Evolutionary conservation across 2,329 filamentous ascomycete species (phyloP).

Genomic region (Pseudocercospora pini-densiflorae): DNA sequence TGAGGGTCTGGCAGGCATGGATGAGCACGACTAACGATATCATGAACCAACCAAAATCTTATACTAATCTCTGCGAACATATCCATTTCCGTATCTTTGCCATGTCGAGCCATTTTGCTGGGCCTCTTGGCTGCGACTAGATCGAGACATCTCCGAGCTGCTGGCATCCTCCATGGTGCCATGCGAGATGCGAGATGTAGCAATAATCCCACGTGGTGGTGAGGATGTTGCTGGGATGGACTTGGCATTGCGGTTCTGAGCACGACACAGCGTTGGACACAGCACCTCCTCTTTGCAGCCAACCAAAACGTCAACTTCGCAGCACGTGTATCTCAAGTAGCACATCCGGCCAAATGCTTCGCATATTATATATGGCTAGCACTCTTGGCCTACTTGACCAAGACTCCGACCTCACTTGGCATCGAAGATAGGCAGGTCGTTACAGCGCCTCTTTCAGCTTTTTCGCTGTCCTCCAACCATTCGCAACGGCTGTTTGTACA

Average conservation of each 20-base stretch:
- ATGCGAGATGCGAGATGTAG: neutral
- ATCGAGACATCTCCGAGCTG: neutral
- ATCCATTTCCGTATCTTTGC: neutral
- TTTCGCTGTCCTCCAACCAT: neutral
- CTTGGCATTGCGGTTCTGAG: slow-evolving; percentile 12
- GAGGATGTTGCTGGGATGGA: neutral
- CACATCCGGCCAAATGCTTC: neutral
- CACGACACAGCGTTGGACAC: slow-evolving; percentile 10
- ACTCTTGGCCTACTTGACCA: slow-evolving; percentile 16
- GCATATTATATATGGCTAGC: slow-evolving; percentile 6
- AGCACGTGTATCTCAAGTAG: slow-evolving; percentile 12
- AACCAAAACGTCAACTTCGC: slow-evolving; percentile 9
- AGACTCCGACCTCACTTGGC: slow-evolving; percentile 19
- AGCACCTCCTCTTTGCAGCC: slow-evolving; percentile 1
- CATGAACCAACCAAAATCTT: slow-evolving; percentile 13
- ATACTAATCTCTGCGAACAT: neutral
- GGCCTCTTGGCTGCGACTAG: neutral
- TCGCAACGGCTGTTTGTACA: slow-evolving; percentile 8
- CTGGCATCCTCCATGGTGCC: neutral
- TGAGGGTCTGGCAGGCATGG: slow-evolving; percentile 11
- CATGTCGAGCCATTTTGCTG: neutral
- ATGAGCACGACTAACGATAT: slow-evolving; percentile 18
- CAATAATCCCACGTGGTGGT: slow-evolving; percentile 8
- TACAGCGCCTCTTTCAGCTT: slow-evolving; percentile 4
- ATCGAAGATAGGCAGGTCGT: slow-evolving; percentile 18